Percentiles rank a stretch among this genome's conserved stretches.
phyloP scores from a whole-genome alignment of 192 early-diverging fungal genomes.

The Coemansia sp. region DNA sequence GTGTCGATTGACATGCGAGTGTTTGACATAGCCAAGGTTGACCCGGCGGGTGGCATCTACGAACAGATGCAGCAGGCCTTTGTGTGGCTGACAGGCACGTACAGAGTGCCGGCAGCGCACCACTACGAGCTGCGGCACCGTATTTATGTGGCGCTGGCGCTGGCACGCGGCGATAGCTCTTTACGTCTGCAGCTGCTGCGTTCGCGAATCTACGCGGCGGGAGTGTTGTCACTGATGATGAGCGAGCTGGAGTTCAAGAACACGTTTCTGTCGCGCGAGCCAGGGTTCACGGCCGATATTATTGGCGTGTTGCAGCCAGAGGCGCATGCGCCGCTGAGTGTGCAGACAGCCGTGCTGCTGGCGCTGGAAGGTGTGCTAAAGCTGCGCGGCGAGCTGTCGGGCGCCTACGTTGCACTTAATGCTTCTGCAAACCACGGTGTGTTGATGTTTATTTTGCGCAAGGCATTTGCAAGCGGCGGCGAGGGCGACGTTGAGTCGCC shows the following conservation, averaged over 20 bases:
- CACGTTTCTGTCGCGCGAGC: slow-evolving; percentile 82
- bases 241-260: slow-evolving; percentile 54
- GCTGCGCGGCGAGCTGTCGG: slow-evolving; percentile 67
- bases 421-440: slow-evolving; percentile 91
- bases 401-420: slow-evolving; percentile 82
- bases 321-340: slow-evolving; percentile 57
- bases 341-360: slow-evolving; percentile 77
- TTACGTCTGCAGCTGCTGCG: slow-evolving; percentile 59
- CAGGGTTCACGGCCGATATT: slow-evolving; percentile 74
- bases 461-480: slow-evolving; percentile 58
- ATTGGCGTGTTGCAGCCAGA: slow-evolving; percentile 74
- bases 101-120: slow-evolving; percentile 68
- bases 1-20: slow-evolving; percentile 55
- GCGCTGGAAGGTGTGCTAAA: slow-evolving; percentile 81
- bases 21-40: slow-evolving; percentile 14
- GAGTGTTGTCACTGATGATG: slow-evolving; percentile 65
- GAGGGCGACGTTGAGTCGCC: slow-evolving; percentile 12
- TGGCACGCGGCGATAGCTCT: slow-evolving; percentile 39
- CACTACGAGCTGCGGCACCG: slow-evolving; percentile 76
- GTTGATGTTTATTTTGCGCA: slow-evolving; percentile 76
- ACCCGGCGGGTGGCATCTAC: slow-evolving; percentile 3
- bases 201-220: slow-evolving; percentile 74
- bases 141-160: slow-evolving; percentile 67
- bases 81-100: slow-evolving; percentile 57
- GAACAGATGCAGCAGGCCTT: slow-evolving; percentile 56